These are phyloP conservation scores for Leucogyrophana mollusca DNA, from an alignment of 768 basidiomycete genomes.

Conservation along the genomic window DNA sequence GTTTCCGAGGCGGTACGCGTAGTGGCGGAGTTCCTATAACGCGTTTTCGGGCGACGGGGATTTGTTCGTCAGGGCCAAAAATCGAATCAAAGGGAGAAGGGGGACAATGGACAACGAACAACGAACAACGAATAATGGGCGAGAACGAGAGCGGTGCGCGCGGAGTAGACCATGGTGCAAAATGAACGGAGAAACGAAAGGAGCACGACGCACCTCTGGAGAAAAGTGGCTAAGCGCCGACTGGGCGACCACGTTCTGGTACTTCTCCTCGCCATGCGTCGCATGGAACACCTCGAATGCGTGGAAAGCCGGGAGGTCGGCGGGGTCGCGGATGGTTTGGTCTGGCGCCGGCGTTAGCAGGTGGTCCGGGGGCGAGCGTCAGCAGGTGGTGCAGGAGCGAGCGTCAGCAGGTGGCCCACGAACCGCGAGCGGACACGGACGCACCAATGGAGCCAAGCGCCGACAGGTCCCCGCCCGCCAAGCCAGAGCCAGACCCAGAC, in stretches of 20 bases:
- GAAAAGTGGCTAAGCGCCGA: conserved; percentile 34
- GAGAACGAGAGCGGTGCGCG: conserved; percentile 1
- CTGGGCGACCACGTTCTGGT: conserved; percentile 40
- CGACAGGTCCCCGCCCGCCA: too few species aligned
- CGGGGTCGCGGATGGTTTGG: conserved; percentile 7
- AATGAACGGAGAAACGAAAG: conserved; percentile 3
- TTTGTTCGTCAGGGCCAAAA: conserved; percentile 11
- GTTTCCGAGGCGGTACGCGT: conserved; percentile 41
- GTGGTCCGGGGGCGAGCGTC: background rate
- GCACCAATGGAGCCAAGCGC: too few species aligned
- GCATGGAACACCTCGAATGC: conserved; percentile 26
- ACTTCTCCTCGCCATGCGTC: conserved; percentile 20
- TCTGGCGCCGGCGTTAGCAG: background rate
- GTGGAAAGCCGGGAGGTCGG: conserved; percentile 18
- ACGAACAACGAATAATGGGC: conserved; percentile 4
- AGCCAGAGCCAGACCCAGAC: background rate
- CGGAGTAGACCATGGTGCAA: too few species aligned
- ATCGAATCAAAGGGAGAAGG: background rate
- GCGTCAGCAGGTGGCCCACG: too few species aligned
- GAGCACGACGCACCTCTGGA: conserved; percentile 37
- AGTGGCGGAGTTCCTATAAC: conserved; percentile 46
- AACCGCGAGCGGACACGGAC: too few species aligned
- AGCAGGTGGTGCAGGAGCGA: conserved; percentile 14
- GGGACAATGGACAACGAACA: too few species aligned
- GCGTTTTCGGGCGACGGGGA: conserved; percentile 13